These are phyloP conservation scores for Heimioporus sp. DNA, from an alignment of 768 basidiomycete species.

Conservation along the genomic window DNA sequence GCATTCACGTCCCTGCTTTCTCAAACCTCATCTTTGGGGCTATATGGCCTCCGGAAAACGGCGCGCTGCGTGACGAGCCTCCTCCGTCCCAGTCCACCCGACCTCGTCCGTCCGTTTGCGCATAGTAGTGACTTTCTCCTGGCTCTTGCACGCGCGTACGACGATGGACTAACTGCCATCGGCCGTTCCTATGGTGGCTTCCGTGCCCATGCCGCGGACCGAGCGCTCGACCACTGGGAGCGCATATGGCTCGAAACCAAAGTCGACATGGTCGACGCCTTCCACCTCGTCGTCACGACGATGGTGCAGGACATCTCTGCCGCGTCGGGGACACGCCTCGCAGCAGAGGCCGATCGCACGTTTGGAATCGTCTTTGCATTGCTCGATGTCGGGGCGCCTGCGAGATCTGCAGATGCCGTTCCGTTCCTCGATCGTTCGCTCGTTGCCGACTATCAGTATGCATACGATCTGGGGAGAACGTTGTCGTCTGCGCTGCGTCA, in stretches of 20 bases:
- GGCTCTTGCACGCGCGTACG: conserved; percentile 59
- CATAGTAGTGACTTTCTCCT: conserved; percentile 51
- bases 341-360: conserved; percentile 47
- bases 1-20: conserved; percentile 52
- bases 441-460: conserved; percentile 68
- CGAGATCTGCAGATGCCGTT: conserved; percentile 26
- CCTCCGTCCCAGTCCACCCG: conserved; percentile 48
- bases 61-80: conserved; percentile 55
- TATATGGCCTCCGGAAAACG: conserved; percentile 66
- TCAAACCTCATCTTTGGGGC: conserved; percentile 41
- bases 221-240: conserved; percentile 63
- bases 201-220: conserved; percentile 23
- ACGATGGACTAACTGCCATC: conserved; percentile 51
- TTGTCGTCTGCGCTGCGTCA: conserved; percentile 45
- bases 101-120: conserved; percentile 51
- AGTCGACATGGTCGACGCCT: conserved; percentile 65
- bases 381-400: conserved; percentile 40
- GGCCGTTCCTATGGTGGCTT: conserved; percentile 62
- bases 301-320: conserved; percentile 48
- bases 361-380: conserved; percentile 62
- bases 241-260: conserved; percentile 71
- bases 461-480: conserved; percentile 55
- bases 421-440: conserved; percentile 69
- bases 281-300: conserved; percentile 55
- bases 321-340: conserved; percentile 42